Conservation (phyloP, 1,284 basidiomycete genomes). For the Pisolithus thermaeus region DNA sequence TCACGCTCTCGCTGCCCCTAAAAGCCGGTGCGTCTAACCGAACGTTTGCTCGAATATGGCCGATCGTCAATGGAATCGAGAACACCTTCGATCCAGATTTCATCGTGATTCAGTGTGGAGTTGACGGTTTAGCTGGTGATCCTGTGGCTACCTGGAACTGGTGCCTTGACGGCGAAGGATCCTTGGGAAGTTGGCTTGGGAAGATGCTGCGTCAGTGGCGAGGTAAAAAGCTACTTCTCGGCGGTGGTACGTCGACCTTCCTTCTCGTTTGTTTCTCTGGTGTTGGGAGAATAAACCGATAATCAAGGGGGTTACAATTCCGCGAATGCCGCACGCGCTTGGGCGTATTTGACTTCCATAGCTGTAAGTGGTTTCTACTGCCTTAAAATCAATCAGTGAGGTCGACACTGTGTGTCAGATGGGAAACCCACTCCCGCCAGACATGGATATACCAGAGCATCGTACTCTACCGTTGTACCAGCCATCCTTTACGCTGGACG, state of each 20-base stretch:
- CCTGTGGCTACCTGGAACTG: slow-evolving; percentile 78
- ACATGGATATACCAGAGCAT: slow-evolving; percentile 69
- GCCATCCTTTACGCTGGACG: slow-evolving; percentile 76
- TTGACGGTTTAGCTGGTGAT: slow-evolving; percentile 83
- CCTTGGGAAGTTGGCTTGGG: slow-evolving; percentile 65
- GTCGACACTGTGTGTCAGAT: slow-evolving; percentile 33
- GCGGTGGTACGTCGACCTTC: slow-evolving; percentile 45
- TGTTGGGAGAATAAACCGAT: neutral
- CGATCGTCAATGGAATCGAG: slow-evolving; percentile 55
- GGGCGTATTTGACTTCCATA: slow-evolving; percentile 75
- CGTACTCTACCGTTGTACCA: slow-evolving; percentile 62
- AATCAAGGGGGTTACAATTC: slow-evolving; percentile 74
- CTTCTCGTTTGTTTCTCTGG: neutral
- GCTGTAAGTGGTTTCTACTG: slow-evolving; percentile 48
- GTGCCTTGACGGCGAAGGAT: slow-evolving; percentile 57
- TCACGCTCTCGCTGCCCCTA: slow-evolving; percentile 74
- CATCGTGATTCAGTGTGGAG: slow-evolving; percentile 81
- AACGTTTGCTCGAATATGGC: slow-evolving; percentile 64
- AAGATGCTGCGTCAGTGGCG: slow-evolving; percentile 54
- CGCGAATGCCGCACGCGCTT: slow-evolving; percentile 78
- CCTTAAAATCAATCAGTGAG: neutral
- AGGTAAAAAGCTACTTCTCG: slow-evolving; percentile 56
- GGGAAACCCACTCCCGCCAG: slow-evolving; percentile 45
- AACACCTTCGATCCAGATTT: slow-evolving; percentile 71
- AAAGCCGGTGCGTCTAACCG: slow-evolving; percentile 54